Evolutionary conservation across 257 asterid genomes (phyloP).

Genomic region (Lithospermum erythrorhizon): DNA sequence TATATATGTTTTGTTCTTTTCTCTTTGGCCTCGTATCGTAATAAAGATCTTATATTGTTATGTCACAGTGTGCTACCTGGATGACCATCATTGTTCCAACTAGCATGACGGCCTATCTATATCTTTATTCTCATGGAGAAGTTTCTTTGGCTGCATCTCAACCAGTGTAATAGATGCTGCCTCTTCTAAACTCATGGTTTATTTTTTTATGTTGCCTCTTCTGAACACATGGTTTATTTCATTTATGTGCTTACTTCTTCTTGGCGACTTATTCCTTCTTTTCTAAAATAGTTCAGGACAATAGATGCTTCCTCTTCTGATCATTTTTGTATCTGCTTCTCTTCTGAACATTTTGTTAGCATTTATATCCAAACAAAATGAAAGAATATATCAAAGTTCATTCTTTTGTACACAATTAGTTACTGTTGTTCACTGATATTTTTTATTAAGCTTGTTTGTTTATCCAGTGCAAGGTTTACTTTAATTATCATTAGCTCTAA

Average conservation of each 20-base stretch:
- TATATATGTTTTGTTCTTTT: conserved; percentile 1
- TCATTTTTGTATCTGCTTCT: no score
- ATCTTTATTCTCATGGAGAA: conserved; percentile 96
- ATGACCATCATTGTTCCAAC: conserved; percentile 93
- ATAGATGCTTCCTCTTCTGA: background rate
- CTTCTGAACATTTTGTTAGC: background rate
- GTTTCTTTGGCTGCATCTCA: conserved; percentile 94
- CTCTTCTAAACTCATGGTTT: no score
- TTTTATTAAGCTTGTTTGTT: no score
- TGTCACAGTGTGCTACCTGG: conserved; percentile 91
- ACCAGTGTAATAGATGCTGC: no score
- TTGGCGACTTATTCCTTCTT: background rate
- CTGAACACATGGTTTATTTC: conserved; percentile 8
- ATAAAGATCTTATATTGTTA: conserved; percentile 2
- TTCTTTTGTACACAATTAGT: no score
- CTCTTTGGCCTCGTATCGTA: background rate
- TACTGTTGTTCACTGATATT: no score
- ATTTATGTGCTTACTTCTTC: background rate
- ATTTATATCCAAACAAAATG: no score
- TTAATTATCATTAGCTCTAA: no score
- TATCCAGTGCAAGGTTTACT: no score
- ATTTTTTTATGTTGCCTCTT: conserved; percentile 85
- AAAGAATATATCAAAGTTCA: background rate
- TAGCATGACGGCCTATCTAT: conserved; percentile 96
- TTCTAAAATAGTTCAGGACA: conserved; percentile 3